Evolutionary conservation across 306 rosid species (phyloP).

Genomic region (Glycyrrhiza uralensis): DNA sequence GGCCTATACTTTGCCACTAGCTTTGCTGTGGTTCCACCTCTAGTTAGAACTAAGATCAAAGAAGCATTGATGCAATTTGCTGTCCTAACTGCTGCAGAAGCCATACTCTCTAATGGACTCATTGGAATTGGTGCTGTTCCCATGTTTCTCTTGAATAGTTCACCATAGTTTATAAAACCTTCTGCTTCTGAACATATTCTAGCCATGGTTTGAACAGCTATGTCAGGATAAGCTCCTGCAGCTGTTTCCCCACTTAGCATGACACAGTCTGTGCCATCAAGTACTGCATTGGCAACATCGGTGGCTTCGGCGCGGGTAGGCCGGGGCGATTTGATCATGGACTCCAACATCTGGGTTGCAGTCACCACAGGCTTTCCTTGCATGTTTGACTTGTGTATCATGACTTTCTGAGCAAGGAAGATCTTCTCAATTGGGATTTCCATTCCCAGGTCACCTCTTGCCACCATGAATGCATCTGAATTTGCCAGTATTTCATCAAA

Average conservation of each 20-base stretch:
- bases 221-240: conserved; percentile 39
- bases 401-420: conserved; percentile 43
- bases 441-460: conserved; percentile 49
- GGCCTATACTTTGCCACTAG: conserved; percentile 60
- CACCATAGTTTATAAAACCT: conserved; percentile 13
- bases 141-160: conserved; percentile 13
- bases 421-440: conserved; percentile 50
- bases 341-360: conserved; percentile 46
- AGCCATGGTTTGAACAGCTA: conserved; percentile 38
- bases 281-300: conserved; percentile 52
- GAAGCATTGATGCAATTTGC: conserved; percentile 30
- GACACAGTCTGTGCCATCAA: too few relatives aligned
- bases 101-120: conserved; percentile 36
- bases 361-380: conserved; percentile 45
- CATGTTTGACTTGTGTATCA: conserved; percentile 37
- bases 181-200: conserved; percentile 36
- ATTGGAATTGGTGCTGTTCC: conserved; percentile 22
- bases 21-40: conserved; percentile 44
- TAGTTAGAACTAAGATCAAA: conserved; percentile 37
- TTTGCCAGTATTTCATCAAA: conserved; percentile 48
- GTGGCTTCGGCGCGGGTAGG: conserved; percentile 52
- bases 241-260: too few relatives aligned
- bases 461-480: conserved; percentile 53
- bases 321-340: conserved; percentile 44
- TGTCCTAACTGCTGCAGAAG: conserved; percentile 29